Evolutionary conservation across 768 basidiomycete species (phyloP), one percentile per base, ranked within the genome.

Genomic region (Termitomyces sp.): DNA sequence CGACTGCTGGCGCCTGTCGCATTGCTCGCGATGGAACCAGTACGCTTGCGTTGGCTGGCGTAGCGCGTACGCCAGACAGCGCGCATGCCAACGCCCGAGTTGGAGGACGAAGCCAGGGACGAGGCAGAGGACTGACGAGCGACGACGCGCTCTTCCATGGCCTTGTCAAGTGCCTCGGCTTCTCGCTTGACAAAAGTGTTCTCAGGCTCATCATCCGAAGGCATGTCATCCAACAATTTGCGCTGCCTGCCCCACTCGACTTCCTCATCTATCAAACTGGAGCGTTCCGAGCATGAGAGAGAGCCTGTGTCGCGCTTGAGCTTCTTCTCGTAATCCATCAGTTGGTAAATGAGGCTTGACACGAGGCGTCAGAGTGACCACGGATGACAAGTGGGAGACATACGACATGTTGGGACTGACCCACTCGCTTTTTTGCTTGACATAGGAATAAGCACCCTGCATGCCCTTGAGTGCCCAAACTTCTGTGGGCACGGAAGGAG

Each of bases 371-470:
- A 62, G 56, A 48, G 64, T 60, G 58, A 67, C 55, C 6, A 35
- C 18, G 18, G 56, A 54, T 47, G 52, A 47, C 49, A 60, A 52
- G 51, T 47, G 60, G 64, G 57, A 65, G 36, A 43, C 92, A 72
- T 76, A 93, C 90, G 91, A 93, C 86, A 96, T 95, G 72, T 96
- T 96, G 54, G 94, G 94, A 20, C 94, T 90, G 57, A 92, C 82
- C 76, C 87, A 88, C 71, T 83, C 85, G 70, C 89, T 92, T 76
- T 91, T 94, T 67, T 87, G 82, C 72, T 95, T 94, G 44, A 95
- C 93, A 73, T 84, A 96, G 48, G 86, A 74, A 71, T 96, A 96
- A 28, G 94, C 90, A 40, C 84, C 88, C 67, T 95, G 91, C 91
- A 93, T 93, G 52, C 92, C 91, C 61, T 85, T 85, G 60, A 93